A percentile compares a stretch with the other conserved stretches of the same genome.
Evolutionary conservation across 2,329 filamentous ascomycete species (phyloP).

Genomic region (Dactylella cylindrospora): DNA sequence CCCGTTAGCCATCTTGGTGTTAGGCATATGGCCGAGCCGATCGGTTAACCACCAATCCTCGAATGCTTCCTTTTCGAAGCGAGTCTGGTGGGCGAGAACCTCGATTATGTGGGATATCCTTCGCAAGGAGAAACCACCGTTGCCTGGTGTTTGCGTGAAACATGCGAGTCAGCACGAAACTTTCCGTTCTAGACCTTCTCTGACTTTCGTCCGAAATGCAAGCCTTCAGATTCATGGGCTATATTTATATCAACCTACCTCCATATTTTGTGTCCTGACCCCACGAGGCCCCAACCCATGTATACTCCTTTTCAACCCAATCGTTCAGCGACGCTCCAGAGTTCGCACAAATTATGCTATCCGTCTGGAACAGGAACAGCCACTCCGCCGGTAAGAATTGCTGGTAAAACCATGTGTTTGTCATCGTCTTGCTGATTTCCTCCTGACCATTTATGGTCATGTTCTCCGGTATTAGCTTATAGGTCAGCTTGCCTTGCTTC

Average conservation of each 20-base stretch:
- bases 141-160: constrained; percentile 62
- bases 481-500: constrained; percentile 50
- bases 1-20: constrained; percentile 59
- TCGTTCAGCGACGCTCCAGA: constrained; percentile 56
- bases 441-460: constrained; percentile 59
- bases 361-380: constrained; percentile 60
- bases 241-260: too few species aligned
- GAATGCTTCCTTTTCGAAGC: constrained; percentile 58
- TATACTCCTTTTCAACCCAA: constrained; percentile 59
- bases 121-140: constrained; percentile 60
- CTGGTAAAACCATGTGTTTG: constrained; percentile 59
- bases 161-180: too few species aligned
- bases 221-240: too few species aligned
- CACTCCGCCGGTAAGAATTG: constrained; percentile 58
- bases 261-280: constrained; percentile 48
- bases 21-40: constrained; percentile 58
- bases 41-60: constrained; percentile 59
- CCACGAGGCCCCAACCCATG: constrained; percentile 56
- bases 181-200: too few species aligned
- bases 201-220: too few species aligned
- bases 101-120: constrained; percentile 59
- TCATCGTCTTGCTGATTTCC: constrained; percentile 59
- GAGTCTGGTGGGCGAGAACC: constrained; percentile 56
- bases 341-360: constrained; percentile 62
- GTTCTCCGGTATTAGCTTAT: constrained; percentile 58